phyloP scores from a whole-genome alignment of 2,329 filamentous ascomycete species.

The Thermothelomyces thermophilus region DNA sequence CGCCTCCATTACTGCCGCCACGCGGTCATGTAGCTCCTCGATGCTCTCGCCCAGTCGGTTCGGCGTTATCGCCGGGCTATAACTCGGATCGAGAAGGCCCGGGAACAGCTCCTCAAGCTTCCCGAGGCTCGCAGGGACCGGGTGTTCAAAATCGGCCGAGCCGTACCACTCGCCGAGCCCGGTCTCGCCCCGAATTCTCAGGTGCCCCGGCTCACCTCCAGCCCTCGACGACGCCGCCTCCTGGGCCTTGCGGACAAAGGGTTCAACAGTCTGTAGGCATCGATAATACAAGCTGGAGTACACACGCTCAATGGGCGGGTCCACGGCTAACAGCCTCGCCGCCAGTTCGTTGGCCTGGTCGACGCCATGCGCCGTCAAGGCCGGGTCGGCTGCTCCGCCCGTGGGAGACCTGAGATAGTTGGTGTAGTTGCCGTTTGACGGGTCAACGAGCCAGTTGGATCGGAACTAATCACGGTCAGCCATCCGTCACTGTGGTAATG shows the following conservation, averaged over 20 bases:
- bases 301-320: slow-evolving; percentile 65
- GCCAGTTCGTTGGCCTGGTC: slow-evolving; percentile 75
- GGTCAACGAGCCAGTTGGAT: slow-evolving; percentile 81
- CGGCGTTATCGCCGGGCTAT: slow-evolving; percentile 62
- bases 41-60: slow-evolving; percentile 71
- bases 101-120: slow-evolving; percentile 64
- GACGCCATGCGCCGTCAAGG: slow-evolving; percentile 80
- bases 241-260: slow-evolving; percentile 43
- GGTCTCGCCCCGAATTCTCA: slow-evolving; percentile 48
- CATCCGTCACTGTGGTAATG: slow-evolving; percentile 1
- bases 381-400: slow-evolving; percentile 79
- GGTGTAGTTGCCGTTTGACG: slow-evolving; percentile 69
- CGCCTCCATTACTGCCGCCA: slow-evolving; percentile 61
- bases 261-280: slow-evolving; percentile 76
- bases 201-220: not conserved
- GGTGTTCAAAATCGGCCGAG: slow-evolving; percentile 76
- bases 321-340: slow-evolving; percentile 51
- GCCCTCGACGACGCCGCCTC: not conserved
- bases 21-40: slow-evolving; percentile 69
- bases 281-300: slow-evolving; percentile 86
- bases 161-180: slow-evolving; percentile 86
- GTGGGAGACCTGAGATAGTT: slow-evolving; percentile 72
- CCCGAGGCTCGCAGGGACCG: slow-evolving; percentile 60
- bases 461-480: slow-evolving; percentile 59
- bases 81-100: slow-evolving; percentile 46